Base-by-base conservation (phyloP, 495 filamentous ascomycete genomes). In the Astrothelium macrocarpum region DNA sequence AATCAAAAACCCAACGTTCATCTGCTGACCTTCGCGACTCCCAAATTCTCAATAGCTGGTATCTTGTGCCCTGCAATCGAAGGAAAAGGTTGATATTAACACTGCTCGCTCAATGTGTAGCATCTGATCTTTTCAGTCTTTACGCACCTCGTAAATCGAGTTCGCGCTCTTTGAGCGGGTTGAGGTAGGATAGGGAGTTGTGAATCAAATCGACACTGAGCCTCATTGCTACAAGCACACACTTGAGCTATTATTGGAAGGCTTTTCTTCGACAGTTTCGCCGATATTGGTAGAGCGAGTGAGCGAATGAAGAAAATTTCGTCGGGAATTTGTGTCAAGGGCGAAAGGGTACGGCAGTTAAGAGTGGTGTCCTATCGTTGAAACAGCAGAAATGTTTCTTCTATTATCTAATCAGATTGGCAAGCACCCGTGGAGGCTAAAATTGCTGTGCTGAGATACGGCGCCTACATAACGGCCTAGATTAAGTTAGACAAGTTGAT, bases 131-230 rank as follows among this genome's bases (percentile, higher is more conserved):
- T 96, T 92, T 89, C 90, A 87, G 83, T 75, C 72, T 64, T 64
- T 56, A 73, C 91, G 87, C 86, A 99, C 95, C 95, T 97, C 95
- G 86, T 69, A 99, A 91, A 82, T 97, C 91, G 72, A 99, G 84
- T 83, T 99, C 95, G 72, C 95, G 90, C 80, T 99, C 94, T 76
- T 90, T 92, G 78, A 97, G 82, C 66, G 93, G 90, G 80, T 97
- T 97, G 72, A 97, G 89, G 85, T 95, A 99, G 74, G 90, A 95
- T 64, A 93, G 88, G 65, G 93, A 93, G 77, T 82, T 84, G 74
- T 88, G 82, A 72, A 97, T 91, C 71, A 96, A 88, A 74, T 97
- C 94, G 68, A 90, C 86, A 62, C 91, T 97, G 77, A 98, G 83
- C 81, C 94, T 87, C 94, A 97, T 97, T 32, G 67, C 75, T 56